Base-by-base conservation (phyloP, 257 asterid species). In the Hygrophila difformis region DNA sequence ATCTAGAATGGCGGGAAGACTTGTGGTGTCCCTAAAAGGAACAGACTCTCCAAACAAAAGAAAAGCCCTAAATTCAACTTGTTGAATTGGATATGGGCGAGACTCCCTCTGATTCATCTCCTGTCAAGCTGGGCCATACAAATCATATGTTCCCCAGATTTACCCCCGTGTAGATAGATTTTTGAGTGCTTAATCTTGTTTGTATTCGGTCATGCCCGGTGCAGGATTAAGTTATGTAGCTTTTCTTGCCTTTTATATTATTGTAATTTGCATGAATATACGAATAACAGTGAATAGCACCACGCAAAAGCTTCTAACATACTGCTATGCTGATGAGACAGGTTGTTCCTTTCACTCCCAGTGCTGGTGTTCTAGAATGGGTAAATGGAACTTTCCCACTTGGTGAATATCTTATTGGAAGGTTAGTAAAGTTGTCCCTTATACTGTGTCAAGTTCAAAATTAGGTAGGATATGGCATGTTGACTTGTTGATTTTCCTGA, bases 311-410 rank as follows among this genome's bases (percentile, higher is more conserved):
- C n/a, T n/a, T n/a, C n/a, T n/a, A n/a, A n/a, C n/a, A 24, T 28
- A 34, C 28, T 61, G 40, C 46, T 42, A 34, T 72, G n/a, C n/a
- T n/a, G 23, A 51, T 60, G 68, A 31, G 51, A 65, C 75, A 89
- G 98, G 98, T 89, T 20, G 85, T 89, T 51, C 91, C 98, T 64
- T 89, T 89, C 60, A 85, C 98, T 64, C 98, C 98, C 28, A 85
- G 96, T 72, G 98, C 98, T 43, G 98, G 98, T 62, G 96, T 89
- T 64, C 79, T 85, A 50, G 98, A 89, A 72, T 89, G 98, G 98
- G 98, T 89, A 57, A 83, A 80, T 70, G 96, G 93, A 66, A 89
- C 98, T 52, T 58, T 89, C 40, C 98, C 98, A 21, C 98, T 89
- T 16, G 94, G 92, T 49, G 98, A 89, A 55, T 89, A 85, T 74